Base-by-base conservation (phyloP, 768 basidiomycete genomes). In the Lanmaoa rubissima region DNA sequence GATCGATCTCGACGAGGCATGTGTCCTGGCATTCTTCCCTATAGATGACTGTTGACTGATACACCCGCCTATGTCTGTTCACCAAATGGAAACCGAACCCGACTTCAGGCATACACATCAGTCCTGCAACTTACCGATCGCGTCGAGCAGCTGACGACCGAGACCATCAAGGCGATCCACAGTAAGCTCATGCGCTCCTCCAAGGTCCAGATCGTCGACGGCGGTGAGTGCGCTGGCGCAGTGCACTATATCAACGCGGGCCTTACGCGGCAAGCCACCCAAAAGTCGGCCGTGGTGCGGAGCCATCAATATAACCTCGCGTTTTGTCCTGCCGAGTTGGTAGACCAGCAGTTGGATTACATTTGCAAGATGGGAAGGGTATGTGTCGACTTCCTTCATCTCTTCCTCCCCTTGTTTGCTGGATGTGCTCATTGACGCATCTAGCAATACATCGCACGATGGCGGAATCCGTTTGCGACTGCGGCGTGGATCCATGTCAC, bases 401-500 rank as follows among this genome's bases (percentile, higher is more conserved):
- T 14, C 14, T 6, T 41, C 14, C 6, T 36, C 21, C 21, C 24
- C 32, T 35, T 24, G n/a, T 39, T 41, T 34, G 7, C 13, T 43
- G 26, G 40, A 39, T 6, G 24, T 38, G 14, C 49, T 52, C 17
- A 26, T 38, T 12, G 28, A 34, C 5, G 13, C 9, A 3, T 32
- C 1, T 16, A 74, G 72, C 73, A 74, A 73, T 74, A 73, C 53
- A 70, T 73, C 44, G 70, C 69, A 4, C 65, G 68, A 39, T 74
- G 72, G 73, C 65, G 73, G 17, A 73, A 74, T 52, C 72, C 72
- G 11, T 74, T 73, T 47, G 72, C 73, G 14, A 72, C 73, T 2
- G 70, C 73, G 12, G 70, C 72, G 9, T 73, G 72, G 72, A 53
- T 73, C 12, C 72, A 73, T 26, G 64, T 73, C 7, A 69, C 73